Base-by-base conservation (phyloP, 257 asterid species). In the Fraxinus anomala region DNA sequence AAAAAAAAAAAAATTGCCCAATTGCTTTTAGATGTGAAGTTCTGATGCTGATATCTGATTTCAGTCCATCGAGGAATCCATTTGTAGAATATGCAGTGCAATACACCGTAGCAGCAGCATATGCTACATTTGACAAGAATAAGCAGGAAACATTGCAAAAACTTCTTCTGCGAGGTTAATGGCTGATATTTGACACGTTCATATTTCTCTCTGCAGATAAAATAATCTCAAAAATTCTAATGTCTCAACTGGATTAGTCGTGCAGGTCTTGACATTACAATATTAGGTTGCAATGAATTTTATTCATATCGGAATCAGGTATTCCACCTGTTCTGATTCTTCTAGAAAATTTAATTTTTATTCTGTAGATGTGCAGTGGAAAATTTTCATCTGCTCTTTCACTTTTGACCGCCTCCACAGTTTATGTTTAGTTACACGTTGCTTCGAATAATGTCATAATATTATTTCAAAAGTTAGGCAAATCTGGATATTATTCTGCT, bases 241-340 rank as follows among this genome's bases (percentile, higher is more conserved):
- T 80, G 66, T 73, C 72, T 79, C 63, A 81, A 85, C 74, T 77
- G 73, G 72, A 77, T 86, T 87, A 84, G 88, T 79, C 63, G 81
- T 83, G 91, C 98, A 95, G 97, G 99, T 83, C 90, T 93, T 73
- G 97, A 93, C 79, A 93, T 95, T 72, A 91, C 96, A 67, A 92
- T 95, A 82, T 81, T 95, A 78, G 98, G 98, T 44, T 83, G 99
- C 89, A 95, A 95, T 65, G 98, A 93, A 81, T 95, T 95, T 83
- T 92, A 95, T 84, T 95, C 99, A 26, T 94, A 92, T 77, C 90
- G 99, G 84, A 86, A 92, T 82, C 97, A 90, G 99, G 99, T 91
- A 84, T 78, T 81, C 74, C 28, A 8, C 77, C 78, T 74, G 67
- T 34, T 10, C 66, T 39, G 36, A 34, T 37, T 75, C 61, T 72